Conservation (phyloP, 2,329 filamentous ascomycete genomes). For the Colletotrichum cuscutae region DNA sequence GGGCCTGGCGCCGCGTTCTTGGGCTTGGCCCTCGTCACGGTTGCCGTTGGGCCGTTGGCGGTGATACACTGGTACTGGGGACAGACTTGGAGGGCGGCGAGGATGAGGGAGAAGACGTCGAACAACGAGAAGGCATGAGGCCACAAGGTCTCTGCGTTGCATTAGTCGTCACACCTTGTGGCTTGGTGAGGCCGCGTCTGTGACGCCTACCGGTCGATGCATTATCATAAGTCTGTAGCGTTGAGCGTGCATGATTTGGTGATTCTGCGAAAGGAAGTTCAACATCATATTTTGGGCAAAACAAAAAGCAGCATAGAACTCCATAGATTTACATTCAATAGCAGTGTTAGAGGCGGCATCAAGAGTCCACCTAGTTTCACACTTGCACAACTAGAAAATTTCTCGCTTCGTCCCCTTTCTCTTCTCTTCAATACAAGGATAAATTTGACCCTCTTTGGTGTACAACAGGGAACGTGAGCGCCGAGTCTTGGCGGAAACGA, state of each 20-base stretch:
- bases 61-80: conserved; percentile 29
- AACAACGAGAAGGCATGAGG: background rate
- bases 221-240: background rate
- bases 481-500: background rate
- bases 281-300: background rate
- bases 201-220: background rate
- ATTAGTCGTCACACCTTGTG: background rate
- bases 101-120: background rate
- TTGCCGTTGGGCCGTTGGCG: conserved; percentile 19
- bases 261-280: background rate
- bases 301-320: background rate
- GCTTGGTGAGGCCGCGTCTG: background rate
- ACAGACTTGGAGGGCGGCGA: conserved; percentile 20
- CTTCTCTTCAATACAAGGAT: background rate
- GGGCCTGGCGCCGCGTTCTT: conserved; percentile 16
- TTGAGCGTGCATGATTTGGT: background rate
- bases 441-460: background rate
- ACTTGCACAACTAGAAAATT: background rate
- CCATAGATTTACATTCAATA: too few species aligned
- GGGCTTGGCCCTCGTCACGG: conserved; percentile 5
- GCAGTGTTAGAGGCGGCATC: background rate
- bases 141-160: too few species aligned
- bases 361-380: background rate
- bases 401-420: background rate
- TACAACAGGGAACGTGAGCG: background rate